Base-by-base conservation (phyloP, 2,329 filamentous ascomycete species). In the Talaromyces piceae region DNA sequence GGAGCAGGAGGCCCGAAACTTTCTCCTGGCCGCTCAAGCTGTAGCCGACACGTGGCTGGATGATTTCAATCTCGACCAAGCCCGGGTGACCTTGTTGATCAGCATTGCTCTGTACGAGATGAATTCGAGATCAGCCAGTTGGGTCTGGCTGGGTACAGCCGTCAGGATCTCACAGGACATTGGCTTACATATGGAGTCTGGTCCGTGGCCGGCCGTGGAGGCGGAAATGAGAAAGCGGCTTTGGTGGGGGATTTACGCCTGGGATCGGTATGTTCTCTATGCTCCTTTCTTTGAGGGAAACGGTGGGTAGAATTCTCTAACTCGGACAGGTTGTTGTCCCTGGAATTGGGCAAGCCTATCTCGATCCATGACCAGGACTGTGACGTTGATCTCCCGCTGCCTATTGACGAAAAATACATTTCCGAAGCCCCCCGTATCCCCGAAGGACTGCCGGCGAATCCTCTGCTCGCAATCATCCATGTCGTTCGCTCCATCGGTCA, bases 191-290 rank as follows among this genome's bases (percentile, higher is more conserved):
- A 74, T 80, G 5, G 88, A 95, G 60, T 80, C 81, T 1, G 85
- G 84, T 0, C 78, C 83, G 0, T 89, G 85, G 77, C 79, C 86
- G 2, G 77, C 83, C 1, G 74, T 95, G 12, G 90, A 95, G 61
- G 81, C 81, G 9, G 91, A 97, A 68, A 90, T 91, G 82, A 82
- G 91, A 50, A 82, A 87, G 54, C 79, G 91, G 50, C 81, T 93
- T 2, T 98, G 91, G 91, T 98, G 93, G 90, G 83, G 88, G 12
- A 81, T 95, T 51, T 97, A 97, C 69, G 82, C 89, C 41, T 83
- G 91, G 72, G 93, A 98, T 70, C 82, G 90, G 82, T 84, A 65
- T 63, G 74, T 64, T 27, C 46, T 43, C 28, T 49, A 37, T 12
- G 26, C 23, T 27, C 47, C 5, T 30, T 53, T 7, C 41, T 26